phyloP scores from a whole-genome alignment of 2,329 filamentous ascomycete genomes.

The Parascedosporium putredinis region DNA sequence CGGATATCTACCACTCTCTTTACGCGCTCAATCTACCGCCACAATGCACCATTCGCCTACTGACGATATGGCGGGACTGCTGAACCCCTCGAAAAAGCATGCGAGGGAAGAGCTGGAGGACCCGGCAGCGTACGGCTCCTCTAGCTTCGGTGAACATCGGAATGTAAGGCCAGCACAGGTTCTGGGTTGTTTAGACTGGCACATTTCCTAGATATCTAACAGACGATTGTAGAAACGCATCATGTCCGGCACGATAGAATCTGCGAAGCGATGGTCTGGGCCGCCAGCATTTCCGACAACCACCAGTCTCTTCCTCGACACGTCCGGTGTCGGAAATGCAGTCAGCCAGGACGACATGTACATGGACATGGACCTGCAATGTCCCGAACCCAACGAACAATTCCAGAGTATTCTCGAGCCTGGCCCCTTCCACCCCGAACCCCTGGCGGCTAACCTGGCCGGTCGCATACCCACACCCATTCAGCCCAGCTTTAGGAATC shows the following conservation, averaged over 20 bases:
- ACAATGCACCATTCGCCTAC: background rate
- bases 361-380: constrained; percentile 41
- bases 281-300: constrained; percentile 17
- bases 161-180: constrained; percentile 27
- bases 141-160: constrained; percentile 39
- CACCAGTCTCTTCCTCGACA: constrained; percentile 29
- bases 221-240: constrained; percentile 37
- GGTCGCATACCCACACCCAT: constrained; percentile 49
- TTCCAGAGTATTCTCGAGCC: constrained; percentile 5
- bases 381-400: constrained; percentile 14
- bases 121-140: constrained; percentile 20
- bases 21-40: background rate
- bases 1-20: background rate
- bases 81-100: constrained; percentile 32
- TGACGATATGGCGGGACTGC: constrained; percentile 18
- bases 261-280: constrained; percentile 26
- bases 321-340: constrained; percentile 22
- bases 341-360: constrained; percentile 25
- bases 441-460: constrained; percentile 15
- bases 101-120: constrained; percentile 36
- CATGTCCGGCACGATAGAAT: constrained; percentile 37
- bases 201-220: constrained; percentile 2
- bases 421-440: constrained; percentile 14
- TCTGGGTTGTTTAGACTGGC: background rate
- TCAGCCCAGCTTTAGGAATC: constrained; percentile 45